Conservation (phyloP, 345 rosid species). For the Camelina laxa region DNA sequence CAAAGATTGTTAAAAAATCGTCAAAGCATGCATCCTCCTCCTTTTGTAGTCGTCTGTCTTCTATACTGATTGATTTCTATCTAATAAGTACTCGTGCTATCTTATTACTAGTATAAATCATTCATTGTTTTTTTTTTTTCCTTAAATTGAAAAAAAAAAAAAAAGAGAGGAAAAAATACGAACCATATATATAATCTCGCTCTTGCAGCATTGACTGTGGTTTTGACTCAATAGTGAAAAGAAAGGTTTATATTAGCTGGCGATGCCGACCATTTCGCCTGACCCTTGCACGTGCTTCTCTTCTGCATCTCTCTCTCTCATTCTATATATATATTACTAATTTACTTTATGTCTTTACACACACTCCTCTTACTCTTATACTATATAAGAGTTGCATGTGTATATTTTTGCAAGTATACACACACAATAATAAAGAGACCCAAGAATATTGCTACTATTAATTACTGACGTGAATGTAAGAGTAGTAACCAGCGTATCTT, state of each 20-base stretch:
- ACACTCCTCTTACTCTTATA: neutral
- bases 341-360: neutral
- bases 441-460: neutral
- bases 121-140: no score
- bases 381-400: neutral
- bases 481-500: neutral
- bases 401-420: neutral
- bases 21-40: neutral
- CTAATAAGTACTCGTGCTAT: no score
- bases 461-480: slow-evolving; percentile 11
- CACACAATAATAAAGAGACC: neutral
- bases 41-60: neutral
- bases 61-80: neutral
- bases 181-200: no score
- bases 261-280: slow-evolving; percentile 50
- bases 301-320: slow-evolving; percentile 1
- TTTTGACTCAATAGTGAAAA: slow-evolving; percentile 51
- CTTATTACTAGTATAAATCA: no score
- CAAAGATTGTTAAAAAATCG: neutral
- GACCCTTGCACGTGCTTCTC: slow-evolving; percentile 49
- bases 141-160: no score
- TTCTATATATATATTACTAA: neutral
- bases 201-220: slow-evolving; percentile 23
- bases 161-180: no score
- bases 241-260: slow-evolving; percentile 50